phyloP scores from a whole-genome alignment of 2,329 filamentous ascomycete species.

The Ophiostoma perfectum region DNA sequence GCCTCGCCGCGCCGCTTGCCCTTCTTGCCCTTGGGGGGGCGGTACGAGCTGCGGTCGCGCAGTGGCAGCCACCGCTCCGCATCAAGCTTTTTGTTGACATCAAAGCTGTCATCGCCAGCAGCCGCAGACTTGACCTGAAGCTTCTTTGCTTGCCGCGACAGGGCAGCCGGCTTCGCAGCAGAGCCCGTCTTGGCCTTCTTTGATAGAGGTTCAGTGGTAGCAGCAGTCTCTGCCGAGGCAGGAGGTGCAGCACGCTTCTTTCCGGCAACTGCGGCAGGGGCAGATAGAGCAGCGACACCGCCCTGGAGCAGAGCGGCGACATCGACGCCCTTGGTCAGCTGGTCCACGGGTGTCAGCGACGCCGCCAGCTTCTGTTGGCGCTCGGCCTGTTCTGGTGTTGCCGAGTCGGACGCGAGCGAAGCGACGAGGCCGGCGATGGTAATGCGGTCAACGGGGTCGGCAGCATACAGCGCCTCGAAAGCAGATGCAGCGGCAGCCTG shows the following conservation, averaged over 20 bases:
- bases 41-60: slow-evolving; percentile 80
- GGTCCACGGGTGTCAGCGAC: slow-evolving; percentile 41
- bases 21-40: slow-evolving; percentile 87
- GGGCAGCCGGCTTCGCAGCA: slow-evolving; percentile 31
- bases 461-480: slow-evolving; percentile 65
- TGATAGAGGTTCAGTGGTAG: slow-evolving; percentile 17
- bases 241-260: slow-evolving; percentile 39
- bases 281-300: slow-evolving; percentile 53
- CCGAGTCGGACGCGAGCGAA: slow-evolving; percentile 57
- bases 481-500: slow-evolving; percentile 67
- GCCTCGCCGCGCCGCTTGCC: slow-evolving; percentile 59
- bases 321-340: slow-evolving; percentile 57
- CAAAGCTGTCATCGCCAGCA: slow-evolving; percentile 41
- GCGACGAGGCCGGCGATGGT: slow-evolving; percentile 82
- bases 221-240: slow-evolving; percentile 15
- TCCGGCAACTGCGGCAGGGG: slow-evolving; percentile 39
- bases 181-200: slow-evolving; percentile 24
- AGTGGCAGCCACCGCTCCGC: slow-evolving; percentile 91
- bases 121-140: slow-evolving; percentile 29
- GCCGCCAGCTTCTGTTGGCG: slow-evolving; percentile 18
- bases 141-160: slow-evolving; percentile 42
- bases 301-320: slow-evolving; percentile 57
- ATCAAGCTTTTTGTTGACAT: slow-evolving; percentile 73
- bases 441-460: slow-evolving; percentile 61
- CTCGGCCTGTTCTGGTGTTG: slow-evolving; percentile 48